Conservation (phyloP, 805 yeast genomes). For the Saccharomycopsis sp. region DNA sequence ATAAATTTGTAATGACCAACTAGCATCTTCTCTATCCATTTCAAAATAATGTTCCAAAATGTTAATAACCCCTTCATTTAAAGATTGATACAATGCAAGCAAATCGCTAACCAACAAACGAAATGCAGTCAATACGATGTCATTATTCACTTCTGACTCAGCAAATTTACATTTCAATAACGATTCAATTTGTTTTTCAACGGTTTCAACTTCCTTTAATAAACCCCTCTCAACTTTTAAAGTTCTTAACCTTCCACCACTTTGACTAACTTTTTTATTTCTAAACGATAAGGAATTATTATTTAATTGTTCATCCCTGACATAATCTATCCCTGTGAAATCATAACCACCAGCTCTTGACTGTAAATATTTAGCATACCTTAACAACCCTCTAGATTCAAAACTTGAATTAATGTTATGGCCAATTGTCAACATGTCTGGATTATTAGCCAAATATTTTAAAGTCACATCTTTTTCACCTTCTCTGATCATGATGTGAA, state of each 20-base stretch:
- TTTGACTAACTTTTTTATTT: background rate
- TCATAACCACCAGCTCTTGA: constrained; percentile 64
- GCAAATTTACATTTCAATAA: constrained; percentile 66
- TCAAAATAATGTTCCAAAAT: constrained; percentile 92
- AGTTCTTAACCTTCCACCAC: constrained; percentile 55
- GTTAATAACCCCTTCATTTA: constrained; percentile 95
- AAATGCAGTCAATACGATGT: constrained; percentile 76
- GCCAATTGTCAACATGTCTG: constrained; percentile 43
- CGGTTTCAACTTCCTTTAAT: constrained; percentile 77
- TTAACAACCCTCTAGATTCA: constrained; percentile 50
- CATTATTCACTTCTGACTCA: constrained; percentile 79
- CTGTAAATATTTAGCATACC: constrained; percentile 66
- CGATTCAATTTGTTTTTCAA: constrained; percentile 72
- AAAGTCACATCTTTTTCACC: constrained; percentile 77
- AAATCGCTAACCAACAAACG: constrained; percentile 86
- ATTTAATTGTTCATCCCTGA: constrained; percentile 55
- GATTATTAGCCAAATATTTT: constrained; percentile 45
- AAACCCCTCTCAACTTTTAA: constrained; percentile 73
- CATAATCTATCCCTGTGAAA: constrained; percentile 64
- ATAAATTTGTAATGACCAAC: constrained; percentile 77
- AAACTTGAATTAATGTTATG: constrained; percentile 32
- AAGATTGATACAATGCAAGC: constrained; percentile 75
- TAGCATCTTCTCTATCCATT: constrained; percentile 80
- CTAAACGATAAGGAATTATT: constrained; percentile 25
- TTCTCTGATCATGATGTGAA: constrained; percentile 88